Evolutionary conservation across 1,284 basidiomycete species (phyloP), one percentile per base, ranked within the genome.

Genomic region (Dichomitus squalens): DNA sequence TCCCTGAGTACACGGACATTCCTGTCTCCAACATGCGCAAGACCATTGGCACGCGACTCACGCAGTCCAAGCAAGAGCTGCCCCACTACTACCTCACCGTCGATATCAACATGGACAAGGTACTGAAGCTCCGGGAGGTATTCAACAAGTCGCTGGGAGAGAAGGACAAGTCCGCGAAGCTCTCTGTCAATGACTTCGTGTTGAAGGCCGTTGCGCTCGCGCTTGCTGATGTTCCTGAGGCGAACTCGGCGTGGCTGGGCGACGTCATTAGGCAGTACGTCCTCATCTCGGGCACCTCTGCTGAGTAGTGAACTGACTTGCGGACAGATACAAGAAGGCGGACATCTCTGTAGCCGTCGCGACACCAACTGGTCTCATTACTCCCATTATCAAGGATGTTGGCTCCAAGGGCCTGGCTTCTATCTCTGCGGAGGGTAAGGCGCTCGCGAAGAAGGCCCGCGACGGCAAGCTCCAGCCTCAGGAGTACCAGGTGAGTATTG

Each of bases 51-150:
- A 70, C 84, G 53, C 93, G 97, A 66, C 85, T 99, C 65, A 87
- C 90, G 3, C 93, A 98, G 79, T 93, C 92, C 64, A 99, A 98
- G 78, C 89, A 92, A 73, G 88, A 94, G 65, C 73, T 95, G 23
- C 97, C 97, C n/a, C 96, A 98, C 76, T 99, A 97, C 80, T 99
- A 98, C 78, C 77, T 99, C 67, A 98, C 96, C 12, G 84, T 93
- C 53, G 94, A 98, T 71, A 84, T 99, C 74, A 92, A 94, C 79
- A 98, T 99, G 95, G 95, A 95, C 82, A 95, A 95, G 78, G 90
- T 96, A 29, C 74, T 92, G 71, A 98, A 98, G 78, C 84, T 99
- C 60, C 85, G 96, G 57, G 88, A 96, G 75, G 89, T 98, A 61
- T 99, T 99, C 82, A 99, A 99, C 84, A 90, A 90, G 72, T 83